Evolutionary conservation across 2,329 filamentous ascomycete species (phyloP).

Genomic region (Aspergillus oerlinghausenensis): DNA sequence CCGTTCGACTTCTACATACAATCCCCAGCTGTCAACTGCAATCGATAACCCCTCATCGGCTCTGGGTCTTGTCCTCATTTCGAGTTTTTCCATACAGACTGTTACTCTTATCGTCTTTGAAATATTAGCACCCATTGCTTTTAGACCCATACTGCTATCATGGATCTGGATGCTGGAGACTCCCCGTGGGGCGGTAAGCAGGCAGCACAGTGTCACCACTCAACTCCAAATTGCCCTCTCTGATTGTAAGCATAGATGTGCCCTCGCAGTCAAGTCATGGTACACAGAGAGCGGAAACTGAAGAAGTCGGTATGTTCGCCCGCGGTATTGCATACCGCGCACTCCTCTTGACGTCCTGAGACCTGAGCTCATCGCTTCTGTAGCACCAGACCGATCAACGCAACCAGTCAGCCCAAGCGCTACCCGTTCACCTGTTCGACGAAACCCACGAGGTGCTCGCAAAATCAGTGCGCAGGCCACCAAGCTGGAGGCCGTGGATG

Average conservation of each 20-base stretch:
- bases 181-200: slow-evolving; percentile 48
- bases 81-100: background rate
- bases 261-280: slow-evolving; percentile 38
- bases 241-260: slow-evolving; percentile 37
- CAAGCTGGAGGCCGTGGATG: slow-evolving; percentile 59
- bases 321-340: slow-evolving; percentile 7
- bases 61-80: background rate
- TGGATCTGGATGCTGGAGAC: slow-evolving; percentile 43
- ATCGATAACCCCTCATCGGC: background rate
- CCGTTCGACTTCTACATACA: slow-evolving; percentile 9
- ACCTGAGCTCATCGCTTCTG: slow-evolving; percentile 11
- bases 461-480: slow-evolving; percentile 59
- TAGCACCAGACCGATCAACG: slow-evolving; percentile 28
- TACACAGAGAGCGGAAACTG: slow-evolving; percentile 22
- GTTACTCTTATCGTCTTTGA: background rate
- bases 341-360: slow-evolving; percentile 15
- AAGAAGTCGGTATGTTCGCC: slow-evolving; percentile 28
- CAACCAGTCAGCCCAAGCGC: slow-evolving; percentile 37
- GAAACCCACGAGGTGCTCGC: slow-evolving; percentile 50
- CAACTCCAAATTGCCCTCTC: slow-evolving; percentile 15
- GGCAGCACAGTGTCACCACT: slow-evolving; percentile 22
- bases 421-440: slow-evolving; percentile 45
- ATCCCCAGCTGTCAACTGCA: slow-evolving; percentile 6
- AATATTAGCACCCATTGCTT: background rate
- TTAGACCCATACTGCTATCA: slow-evolving; percentile 13